A percentile compares a stretch with the other conserved stretches of the same genome.
Evolutionary conservation across 73 alveolate species (phyloP).

Genomic region (Breviolum minutum): DNA sequence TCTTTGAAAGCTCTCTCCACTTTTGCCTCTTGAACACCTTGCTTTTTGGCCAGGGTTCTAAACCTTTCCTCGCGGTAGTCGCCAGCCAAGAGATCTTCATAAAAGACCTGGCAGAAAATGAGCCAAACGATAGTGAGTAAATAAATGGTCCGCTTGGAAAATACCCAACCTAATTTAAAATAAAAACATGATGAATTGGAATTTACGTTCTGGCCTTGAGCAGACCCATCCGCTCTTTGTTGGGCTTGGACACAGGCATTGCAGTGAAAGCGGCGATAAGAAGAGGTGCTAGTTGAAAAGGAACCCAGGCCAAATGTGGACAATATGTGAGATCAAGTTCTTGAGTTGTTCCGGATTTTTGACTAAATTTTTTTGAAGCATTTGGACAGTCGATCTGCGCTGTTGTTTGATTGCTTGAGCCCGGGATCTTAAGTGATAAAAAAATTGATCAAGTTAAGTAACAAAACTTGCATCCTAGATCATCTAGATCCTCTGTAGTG

Average conservation of each 20-base stretch:
- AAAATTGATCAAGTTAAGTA: too few relatives aligned
- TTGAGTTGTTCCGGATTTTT: too few relatives aligned
- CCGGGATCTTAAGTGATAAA: background rate
- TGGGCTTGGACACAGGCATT: slow-evolving; percentile 11
- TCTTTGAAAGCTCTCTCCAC: background rate
- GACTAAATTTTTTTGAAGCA: too few relatives aligned
- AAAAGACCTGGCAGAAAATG: background rate
- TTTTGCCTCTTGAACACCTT: background rate
- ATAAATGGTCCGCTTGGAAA: too few relatives aligned
- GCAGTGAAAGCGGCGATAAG: background rate
- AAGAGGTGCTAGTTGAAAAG: background rate
- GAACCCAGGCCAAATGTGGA: background rate
- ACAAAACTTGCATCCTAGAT: background rate
- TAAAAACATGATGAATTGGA: too few relatives aligned
- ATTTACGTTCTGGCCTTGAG: background rate
- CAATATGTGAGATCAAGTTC: too few relatives aligned
- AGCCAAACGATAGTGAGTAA: background rate
- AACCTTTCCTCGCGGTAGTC: slow-evolving; percentile 5
- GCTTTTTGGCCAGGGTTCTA: background rate
- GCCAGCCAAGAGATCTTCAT: background rate
- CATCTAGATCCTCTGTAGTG: too few relatives aligned
- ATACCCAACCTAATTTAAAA: too few relatives aligned
- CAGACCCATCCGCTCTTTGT: background rate
- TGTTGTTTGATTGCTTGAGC: too few relatives aligned
- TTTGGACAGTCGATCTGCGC: too few relatives aligned